Percentiles rank a stretch among this genome's conserved stretches.
Evolutionary conservation across 2,329 filamentous ascomycete genomes (phyloP).

Genomic region (Aspergillus unguis): DNA sequence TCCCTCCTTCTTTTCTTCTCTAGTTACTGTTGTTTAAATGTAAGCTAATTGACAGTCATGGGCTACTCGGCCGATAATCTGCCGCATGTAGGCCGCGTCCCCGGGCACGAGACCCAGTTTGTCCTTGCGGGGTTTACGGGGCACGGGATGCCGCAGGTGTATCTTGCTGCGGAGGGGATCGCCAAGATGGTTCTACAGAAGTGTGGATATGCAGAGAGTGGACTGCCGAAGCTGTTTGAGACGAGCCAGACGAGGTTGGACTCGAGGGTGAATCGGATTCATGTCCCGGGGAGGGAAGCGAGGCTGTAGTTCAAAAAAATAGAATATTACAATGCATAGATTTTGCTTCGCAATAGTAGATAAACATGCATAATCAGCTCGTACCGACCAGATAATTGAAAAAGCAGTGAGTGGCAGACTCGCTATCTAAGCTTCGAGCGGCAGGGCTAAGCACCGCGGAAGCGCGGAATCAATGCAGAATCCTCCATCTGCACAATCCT

Average conservation of each 20-base stretch:
- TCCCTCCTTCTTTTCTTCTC: not conserved
- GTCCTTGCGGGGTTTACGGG: conserved; percentile 62
- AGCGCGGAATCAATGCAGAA: no score
- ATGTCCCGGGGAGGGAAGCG: no score
- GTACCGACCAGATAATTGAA: no score
- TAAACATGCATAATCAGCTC: no score
- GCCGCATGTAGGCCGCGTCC: conserved; percentile 53
- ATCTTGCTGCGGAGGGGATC: conserved; percentile 58
- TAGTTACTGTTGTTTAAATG: conserved; percentile 1
- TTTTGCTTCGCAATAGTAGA: no score
- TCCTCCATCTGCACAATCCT: no score
- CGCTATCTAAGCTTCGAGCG: no score
- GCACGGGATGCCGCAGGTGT: conserved; percentile 64
- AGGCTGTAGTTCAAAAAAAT: no score
- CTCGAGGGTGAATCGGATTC: no score
- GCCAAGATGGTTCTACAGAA: conserved; percentile 50
- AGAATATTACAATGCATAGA: no score
- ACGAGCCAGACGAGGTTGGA: conserved; percentile 26
- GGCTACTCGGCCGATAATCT: conserved; percentile 50
- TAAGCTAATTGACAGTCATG: conserved; percentile 41
- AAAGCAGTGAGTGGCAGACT: no score
- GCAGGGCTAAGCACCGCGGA: no score
- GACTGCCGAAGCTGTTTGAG: conserved; percentile 32
- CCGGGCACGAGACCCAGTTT: conserved; percentile 49
- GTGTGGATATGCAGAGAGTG: conserved; percentile 24